Percentiles rank a stretch among this genome's conserved stretches.
These are phyloP conservation scores for Exophiala viscosa DNA, from an alignment of 2,329 filamentous ascomycete species.

Conservation along the genomic window DNA sequence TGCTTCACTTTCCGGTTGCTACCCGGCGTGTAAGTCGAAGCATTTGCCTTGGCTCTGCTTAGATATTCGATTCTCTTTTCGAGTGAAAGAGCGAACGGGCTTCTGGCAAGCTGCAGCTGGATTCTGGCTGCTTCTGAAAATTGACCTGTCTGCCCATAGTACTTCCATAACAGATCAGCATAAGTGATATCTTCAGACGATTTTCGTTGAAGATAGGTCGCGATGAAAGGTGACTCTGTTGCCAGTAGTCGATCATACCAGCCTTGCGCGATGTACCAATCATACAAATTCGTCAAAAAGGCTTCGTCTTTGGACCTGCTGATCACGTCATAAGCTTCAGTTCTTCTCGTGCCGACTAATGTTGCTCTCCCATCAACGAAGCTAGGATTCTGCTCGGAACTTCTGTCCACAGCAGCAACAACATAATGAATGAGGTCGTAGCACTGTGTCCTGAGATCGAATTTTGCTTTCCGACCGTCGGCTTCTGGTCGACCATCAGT, in stretches of 20 bases:
- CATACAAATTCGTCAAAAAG: slow-evolving; percentile 94
- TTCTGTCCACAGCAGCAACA: slow-evolving; percentile 70
- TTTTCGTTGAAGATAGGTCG: slow-evolving; percentile 77
- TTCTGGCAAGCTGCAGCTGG: slow-evolving; percentile 77
- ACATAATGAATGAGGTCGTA: slow-evolving; percentile 87
- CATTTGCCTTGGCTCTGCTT: slow-evolving; percentile 86
- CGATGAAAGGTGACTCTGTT: slow-evolving; percentile 78
- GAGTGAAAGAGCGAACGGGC: slow-evolving; percentile 73
- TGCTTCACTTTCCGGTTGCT: slow-evolving; percentile 78
- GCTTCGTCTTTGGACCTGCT: slow-evolving; percentile 85
- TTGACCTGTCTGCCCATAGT: slow-evolving; percentile 77
- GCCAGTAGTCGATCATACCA: slow-evolving; percentile 82
- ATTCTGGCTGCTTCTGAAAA: slow-evolving; percentile 87
- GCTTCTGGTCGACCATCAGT: slow-evolving; percentile 71
- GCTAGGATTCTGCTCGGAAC: slow-evolving; percentile 65
- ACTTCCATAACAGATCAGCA: slow-evolving; percentile 88
- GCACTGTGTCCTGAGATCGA: slow-evolving; percentile 68
- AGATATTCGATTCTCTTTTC: slow-evolving; percentile 85
- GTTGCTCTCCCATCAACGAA: slow-evolving; percentile 75
- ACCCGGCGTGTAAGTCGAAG: slow-evolving; percentile 74
- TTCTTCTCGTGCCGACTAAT: slow-evolving; percentile 69
- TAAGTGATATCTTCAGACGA: slow-evolving; percentile 69
- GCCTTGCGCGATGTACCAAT: slow-evolving; percentile 87
- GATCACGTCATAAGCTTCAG: slow-evolving; percentile 87
- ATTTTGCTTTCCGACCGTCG: slow-evolving; percentile 67